Conservation (phyloP, 495 filamentous ascomycete genomes). For the Evernia prunastri region DNA sequence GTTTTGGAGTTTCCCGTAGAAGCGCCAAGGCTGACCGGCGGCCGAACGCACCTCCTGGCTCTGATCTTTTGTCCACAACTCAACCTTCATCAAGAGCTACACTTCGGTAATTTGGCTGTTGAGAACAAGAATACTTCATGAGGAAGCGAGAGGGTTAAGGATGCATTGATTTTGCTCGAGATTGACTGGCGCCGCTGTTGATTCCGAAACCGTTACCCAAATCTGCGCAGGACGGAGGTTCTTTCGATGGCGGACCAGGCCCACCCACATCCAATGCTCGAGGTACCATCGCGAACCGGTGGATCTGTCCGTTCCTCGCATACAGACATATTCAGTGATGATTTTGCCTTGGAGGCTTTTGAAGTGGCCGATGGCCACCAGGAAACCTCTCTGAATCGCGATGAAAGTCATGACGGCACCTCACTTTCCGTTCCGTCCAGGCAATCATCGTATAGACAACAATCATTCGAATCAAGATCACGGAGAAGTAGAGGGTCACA, state of each 20-base stretch:
- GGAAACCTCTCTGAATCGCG: not conserved
- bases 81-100: not conserved
- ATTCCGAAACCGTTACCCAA: not conserved
- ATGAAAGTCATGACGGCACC: constrained; percentile 16
- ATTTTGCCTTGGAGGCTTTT: constrained; percentile 37
- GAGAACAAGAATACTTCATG: not conserved
- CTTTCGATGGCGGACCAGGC: constrained; percentile 18
- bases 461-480: constrained; percentile 31
- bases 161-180: constrained; percentile 9
- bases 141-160: not conserved
- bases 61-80: not conserved
- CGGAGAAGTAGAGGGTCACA: constrained; percentile 38
- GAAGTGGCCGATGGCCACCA: constrained; percentile 23
- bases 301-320: constrained; percentile 38
- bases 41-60: not conserved
- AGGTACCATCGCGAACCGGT: constrained; percentile 3
- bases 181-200: not conserved
- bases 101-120: not conserved
- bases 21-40: constrained; percentile 1
- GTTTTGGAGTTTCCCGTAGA: not conserved
- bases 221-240: not conserved
- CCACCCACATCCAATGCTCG: constrained; percentile 15
- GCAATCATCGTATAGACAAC: constrained; percentile 27
- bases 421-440: constrained; percentile 33
- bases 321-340: constrained; percentile 45